phyloP scores from a whole-genome alignment of 345 rosid species.

The Citrus unshiu region DNA sequence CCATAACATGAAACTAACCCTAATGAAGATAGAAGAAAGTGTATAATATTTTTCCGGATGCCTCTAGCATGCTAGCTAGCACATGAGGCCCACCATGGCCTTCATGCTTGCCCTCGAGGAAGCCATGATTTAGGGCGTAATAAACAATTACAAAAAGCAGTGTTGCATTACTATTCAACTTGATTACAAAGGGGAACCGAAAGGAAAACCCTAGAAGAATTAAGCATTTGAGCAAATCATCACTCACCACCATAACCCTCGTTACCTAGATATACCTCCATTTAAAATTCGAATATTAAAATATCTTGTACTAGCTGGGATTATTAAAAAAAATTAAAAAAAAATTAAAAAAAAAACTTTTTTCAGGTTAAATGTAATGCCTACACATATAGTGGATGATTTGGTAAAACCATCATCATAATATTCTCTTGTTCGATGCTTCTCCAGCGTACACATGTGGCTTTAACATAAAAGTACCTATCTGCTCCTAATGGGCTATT shows the following conservation, averaged over 20 bases:
- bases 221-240: constrained; percentile 4
- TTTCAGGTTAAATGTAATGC: constrained; percentile 9
- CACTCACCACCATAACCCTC: constrained; percentile 11
- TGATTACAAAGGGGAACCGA: background rate
- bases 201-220: background rate
- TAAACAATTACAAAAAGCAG: background rate
- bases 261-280: background rate
- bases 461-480: background rate
- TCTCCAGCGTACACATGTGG: constrained; percentile 15
- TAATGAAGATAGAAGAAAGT: background rate
- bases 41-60: background rate
- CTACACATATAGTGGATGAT: constrained; percentile 6
- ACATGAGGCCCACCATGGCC: background rate
- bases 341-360: background rate
- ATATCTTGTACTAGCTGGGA: background rate
- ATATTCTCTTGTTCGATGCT: constrained; percentile 28
- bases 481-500: too few species aligned
- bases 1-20: background rate
- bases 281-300: constrained; percentile 6
- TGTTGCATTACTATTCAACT: background rate
- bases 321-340: background rate
- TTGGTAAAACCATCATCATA: constrained; percentile 14
- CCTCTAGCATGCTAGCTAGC: background rate
- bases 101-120: constrained; percentile 2
- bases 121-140: constrained; percentile 3